phyloP scores from a whole-genome alignment of 352 stramenopile genomes.

The Phytophthora litchii region DNA sequence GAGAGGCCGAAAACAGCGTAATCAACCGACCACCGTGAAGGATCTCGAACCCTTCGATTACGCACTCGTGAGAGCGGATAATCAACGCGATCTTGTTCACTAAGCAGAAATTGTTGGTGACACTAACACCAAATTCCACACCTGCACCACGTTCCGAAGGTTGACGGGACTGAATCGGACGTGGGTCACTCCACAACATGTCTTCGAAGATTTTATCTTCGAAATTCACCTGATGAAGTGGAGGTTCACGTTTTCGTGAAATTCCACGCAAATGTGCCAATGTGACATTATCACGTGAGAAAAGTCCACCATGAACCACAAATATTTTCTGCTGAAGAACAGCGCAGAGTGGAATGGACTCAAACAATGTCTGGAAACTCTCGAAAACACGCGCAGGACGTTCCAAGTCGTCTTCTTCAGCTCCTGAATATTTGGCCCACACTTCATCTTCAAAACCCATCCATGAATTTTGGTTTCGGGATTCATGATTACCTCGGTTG shows the following conservation, averaged over 20 bases:
- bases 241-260: conserved; percentile 91
- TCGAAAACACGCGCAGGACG: conserved; percentile 65
- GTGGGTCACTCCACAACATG: conserved; percentile 93
- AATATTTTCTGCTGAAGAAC: conserved; percentile 93
- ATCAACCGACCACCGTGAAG: conserved; percentile 89
- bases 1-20: conserved; percentile 92
- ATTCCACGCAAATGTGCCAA: conserved; percentile 91
- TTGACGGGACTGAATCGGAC: conserved; percentile 74
- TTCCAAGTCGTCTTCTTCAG: conserved; percentile 54
- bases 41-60: conserved; percentile 92
- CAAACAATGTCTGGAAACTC: conserved; percentile 84
- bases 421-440: conserved; percentile 81
- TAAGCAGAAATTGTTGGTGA: conserved; percentile 95
- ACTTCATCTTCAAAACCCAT: conserved; percentile 94
- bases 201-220: conserved; percentile 95
- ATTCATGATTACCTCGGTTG: conserved; percentile 97
- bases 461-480: conserved; percentile 93
- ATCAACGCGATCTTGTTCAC: conserved; percentile 93
- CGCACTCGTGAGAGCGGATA: conserved; percentile 94
- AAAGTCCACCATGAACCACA: conserved; percentile 94
- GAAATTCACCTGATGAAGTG: conserved; percentile 86
- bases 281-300: conserved; percentile 92
- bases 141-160: conserved; percentile 89
- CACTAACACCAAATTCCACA: conserved; percentile 92
- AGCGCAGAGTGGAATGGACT: conserved; percentile 88